phyloP scores from a whole-genome alignment of 2,329 filamentous ascomycete species.

The Epichloe sylvatica region DNA sequence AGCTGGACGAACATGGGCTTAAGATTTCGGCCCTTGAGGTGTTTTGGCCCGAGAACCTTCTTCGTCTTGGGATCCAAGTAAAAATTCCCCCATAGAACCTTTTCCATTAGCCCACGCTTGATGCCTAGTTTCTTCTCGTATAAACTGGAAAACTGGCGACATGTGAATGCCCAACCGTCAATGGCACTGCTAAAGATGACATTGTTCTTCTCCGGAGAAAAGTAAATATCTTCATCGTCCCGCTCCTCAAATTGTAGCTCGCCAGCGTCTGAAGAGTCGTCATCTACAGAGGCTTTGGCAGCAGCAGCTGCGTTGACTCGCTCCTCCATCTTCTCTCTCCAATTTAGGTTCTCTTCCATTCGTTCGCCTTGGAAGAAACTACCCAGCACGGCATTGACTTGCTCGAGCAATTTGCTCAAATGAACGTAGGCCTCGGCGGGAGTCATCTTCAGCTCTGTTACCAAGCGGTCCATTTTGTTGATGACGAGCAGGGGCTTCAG shows the following conservation, averaged over 20 bases:
- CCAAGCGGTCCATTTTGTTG: slow-evolving; percentile 93
- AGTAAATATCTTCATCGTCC: slow-evolving; percentile 95
- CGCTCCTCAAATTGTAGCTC: slow-evolving; percentile 69
- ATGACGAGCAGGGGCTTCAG: slow-evolving; percentile 88
- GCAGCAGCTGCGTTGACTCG: slow-evolving; percentile 58
- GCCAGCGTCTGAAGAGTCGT: slow-evolving; percentile 38
- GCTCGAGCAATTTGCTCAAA: slow-evolving; percentile 76
- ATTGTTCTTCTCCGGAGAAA: slow-evolving; percentile 95
- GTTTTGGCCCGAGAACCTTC: slow-evolving; percentile 77
- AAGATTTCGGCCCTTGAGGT: slow-evolving; percentile 77
- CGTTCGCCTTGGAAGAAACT: slow-evolving; percentile 96
- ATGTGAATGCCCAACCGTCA: slow-evolving; percentile 98
- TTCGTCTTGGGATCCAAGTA: slow-evolving; percentile 96
- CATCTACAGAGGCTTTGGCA: slow-evolving; percentile 39
- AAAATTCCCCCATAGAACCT: slow-evolving; percentile 91
- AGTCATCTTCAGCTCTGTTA: slow-evolving; percentile 90
- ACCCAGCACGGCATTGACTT: slow-evolving; percentile 92
- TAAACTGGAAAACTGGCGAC: slow-evolving; percentile 79
- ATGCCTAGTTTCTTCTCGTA: slow-evolving; percentile 97
- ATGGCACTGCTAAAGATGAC: slow-evolving; percentile 97
- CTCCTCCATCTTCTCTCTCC: slow-evolving; percentile 87
- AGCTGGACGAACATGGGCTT: slow-evolving; percentile 98
- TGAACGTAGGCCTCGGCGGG: slow-evolving; percentile 81
- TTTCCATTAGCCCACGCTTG: slow-evolving; percentile 76
- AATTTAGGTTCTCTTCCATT: slow-evolving; percentile 96